Base-by-base conservation (phyloP, 768 basidiomycete genomes). In the Multifurca ochricompacta region DNA sequence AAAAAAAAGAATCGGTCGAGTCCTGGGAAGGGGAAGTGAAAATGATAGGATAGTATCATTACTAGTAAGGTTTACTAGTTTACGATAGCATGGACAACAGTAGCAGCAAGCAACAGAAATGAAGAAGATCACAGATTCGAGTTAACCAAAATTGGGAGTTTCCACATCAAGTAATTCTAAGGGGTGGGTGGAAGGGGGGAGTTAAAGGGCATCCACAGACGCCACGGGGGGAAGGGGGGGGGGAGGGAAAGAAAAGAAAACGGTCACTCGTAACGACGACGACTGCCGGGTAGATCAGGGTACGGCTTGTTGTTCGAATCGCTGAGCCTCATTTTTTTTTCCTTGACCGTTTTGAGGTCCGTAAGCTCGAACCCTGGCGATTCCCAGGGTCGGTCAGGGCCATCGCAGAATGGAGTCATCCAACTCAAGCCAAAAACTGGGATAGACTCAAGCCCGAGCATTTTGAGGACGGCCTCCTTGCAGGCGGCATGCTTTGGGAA, bases 321-420 rank as follows among this genome's bases (percentile, higher is more conserved):
- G 14, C 21, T n/a, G 30, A 31, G 19, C 21, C 19, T 50, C 27
- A 42, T 23, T 21, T 48, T 48, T n/a, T 16, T 39, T 19, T 37
- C 40, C 28, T 55, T 49, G 48, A 55, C 28, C 7, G 14, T 44
- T 31, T 37, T 43, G 35, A 55, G 48, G 9, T 44, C 54, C 30
- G 42, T 39, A n/a, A 50, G 42, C 30, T 25, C 28, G 42, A 50
- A 50, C 18, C n/a, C 48, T 14, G 30, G 48, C 13, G 28, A 31
- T 23, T 55, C 54, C 54, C 48, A 55, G 35, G 30, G 48, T 7
- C 48, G 42, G n/a, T 55, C 48, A 44, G 54, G 54, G 35, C 48
- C 54, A 50, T 55, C 42, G 34, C 48, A 23, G 25, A 55, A n/a
- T 19, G 48, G 41, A 7, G 41, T 21, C 28, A 55, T n/a, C 41